Conservation (phyloP, 768 basidiomycete species). For the Mycena olivaceomarginata region DNA sequence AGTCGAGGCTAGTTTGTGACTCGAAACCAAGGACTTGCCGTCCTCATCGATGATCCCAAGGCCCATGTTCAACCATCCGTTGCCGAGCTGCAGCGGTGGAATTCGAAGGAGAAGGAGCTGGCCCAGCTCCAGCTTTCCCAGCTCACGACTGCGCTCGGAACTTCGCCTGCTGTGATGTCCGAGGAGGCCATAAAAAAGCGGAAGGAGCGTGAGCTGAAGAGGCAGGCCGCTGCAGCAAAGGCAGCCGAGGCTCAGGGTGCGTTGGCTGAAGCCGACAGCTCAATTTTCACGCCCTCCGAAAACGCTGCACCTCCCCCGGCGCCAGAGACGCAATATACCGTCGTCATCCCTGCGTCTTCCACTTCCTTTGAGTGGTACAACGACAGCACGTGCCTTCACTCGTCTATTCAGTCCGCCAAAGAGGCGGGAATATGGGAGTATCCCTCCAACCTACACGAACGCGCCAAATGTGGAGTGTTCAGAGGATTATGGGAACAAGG, state of each 20-base stretch:
- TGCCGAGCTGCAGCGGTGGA: constrained; percentile 73
- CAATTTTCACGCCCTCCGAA: constrained; percentile 30
- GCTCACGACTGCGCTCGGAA: constrained; percentile 67
- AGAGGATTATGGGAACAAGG: constrained; percentile 88
- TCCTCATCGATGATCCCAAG: constrained; percentile 82
- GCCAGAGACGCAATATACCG: constrained; percentile 61
- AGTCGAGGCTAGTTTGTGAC: constrained; percentile 13
- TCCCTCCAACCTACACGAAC: constrained; percentile 78
- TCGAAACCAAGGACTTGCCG: constrained; percentile 76
- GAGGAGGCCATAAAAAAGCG: constrained; percentile 84
- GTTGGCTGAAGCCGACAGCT: constrained; percentile 15
- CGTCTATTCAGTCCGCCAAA: constrained; percentile 76
- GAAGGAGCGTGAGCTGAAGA: constrained; percentile 76
- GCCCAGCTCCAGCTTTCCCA: constrained; percentile 68
- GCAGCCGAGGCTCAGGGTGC: constrained; percentile 36
- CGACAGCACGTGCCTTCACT: constrained; percentile 63
- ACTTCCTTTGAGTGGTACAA: constrained; percentile 82
- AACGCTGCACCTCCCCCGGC: constrained; percentile 26
- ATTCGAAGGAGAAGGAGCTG: constrained; percentile 65
- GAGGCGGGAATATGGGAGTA: constrained; percentile 87
- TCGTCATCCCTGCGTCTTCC: constrained; percentile 83
- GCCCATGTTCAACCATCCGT: constrained; percentile 72
- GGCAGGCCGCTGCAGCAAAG: constrained; percentile 48
- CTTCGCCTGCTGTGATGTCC: constrained; percentile 69
- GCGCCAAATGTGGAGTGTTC: constrained; percentile 88